Evolutionary conservation across 768 basidiomycete genomes (phyloP).

Genomic region (Cantharellus cinnabarinus): DNA sequence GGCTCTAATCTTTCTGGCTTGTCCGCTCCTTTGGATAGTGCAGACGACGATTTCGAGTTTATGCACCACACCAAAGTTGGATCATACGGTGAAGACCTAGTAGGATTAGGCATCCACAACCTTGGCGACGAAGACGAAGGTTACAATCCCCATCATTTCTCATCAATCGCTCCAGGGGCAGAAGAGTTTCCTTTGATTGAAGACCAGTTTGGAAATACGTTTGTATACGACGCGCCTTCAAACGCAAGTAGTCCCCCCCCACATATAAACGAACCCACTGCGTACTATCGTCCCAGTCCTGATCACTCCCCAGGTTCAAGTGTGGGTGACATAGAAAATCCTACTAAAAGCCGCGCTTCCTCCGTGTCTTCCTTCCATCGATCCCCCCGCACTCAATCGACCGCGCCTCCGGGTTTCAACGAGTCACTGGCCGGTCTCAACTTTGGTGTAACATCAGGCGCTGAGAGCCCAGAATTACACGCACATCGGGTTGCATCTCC

Average conservation of each 20-base stretch:
- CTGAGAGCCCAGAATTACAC: background rate
- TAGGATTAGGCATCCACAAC: background rate
- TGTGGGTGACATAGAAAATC: background rate
- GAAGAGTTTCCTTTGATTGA: background rate
- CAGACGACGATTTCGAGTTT: background rate
- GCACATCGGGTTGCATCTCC: background rate
- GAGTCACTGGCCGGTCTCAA: background rate
- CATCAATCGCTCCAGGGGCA: background rate
- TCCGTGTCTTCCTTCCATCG: background rate
- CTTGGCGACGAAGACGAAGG: background rate
- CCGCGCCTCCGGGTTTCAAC: background rate
- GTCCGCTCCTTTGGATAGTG: background rate
- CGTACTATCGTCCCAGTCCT: background rate
- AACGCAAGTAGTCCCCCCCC: background rate
- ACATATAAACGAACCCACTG: background rate
- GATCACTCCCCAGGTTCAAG: background rate
- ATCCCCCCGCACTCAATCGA: background rate
- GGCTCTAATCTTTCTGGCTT: background rate
- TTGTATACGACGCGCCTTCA: background rate
- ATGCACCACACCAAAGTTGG: background rate
- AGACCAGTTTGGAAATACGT: background rate
- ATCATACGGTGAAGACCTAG: background rate
- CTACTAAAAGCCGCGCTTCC: background rate
- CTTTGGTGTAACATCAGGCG: background rate
- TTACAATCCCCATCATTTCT: background rate